Evolutionary conservation across 345 rosid species (phyloP).

Genomic region (Chamaenerion angustifolium): DNA sequence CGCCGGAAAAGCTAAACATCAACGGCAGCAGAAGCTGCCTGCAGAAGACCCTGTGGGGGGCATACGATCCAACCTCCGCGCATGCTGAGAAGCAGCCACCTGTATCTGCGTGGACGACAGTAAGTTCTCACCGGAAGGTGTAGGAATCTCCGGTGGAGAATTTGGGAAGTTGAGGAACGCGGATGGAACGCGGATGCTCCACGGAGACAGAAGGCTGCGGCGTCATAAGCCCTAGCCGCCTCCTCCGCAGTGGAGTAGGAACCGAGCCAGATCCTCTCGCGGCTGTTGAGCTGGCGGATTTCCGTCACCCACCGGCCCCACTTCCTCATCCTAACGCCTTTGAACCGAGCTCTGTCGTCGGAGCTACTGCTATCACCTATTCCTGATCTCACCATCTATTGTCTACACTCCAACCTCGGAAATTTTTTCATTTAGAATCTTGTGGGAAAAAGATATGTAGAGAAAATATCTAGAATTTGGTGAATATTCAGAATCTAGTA

Average conservation of each 20-base stretch:
- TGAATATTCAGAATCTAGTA: too few species aligned
- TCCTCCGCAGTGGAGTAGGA: conserved; percentile 44
- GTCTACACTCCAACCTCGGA: too few species aligned
- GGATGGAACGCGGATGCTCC: conserved; percentile 26
- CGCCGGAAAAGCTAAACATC: too few species aligned
- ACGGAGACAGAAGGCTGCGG: conserved; percentile 40
- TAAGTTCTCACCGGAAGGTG: neutral
- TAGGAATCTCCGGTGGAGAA: conserved; percentile 22
- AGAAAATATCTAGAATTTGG: too few species aligned
- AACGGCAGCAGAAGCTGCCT: neutral
- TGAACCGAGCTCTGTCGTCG: too few species aligned
- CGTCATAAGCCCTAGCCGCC: conserved; percentile 61
- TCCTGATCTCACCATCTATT: too few species aligned
- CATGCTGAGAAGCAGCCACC: conserved; percentile 32
- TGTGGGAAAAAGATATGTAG: too few species aligned
- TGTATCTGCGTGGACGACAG: conserved; percentile 17
- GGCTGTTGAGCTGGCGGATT: conserved; percentile 40
- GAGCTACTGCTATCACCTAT: too few species aligned
- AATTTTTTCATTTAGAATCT: too few species aligned
- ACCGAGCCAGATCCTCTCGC: conserved; percentile 52
- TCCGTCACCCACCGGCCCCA: conserved; percentile 83
- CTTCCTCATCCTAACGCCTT: conserved; percentile 55
- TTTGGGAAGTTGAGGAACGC: conserved; percentile 37
- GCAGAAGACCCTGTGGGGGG: neutral
- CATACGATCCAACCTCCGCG: conserved; percentile 6